phyloP scores from a whole-genome alignment of 306 rosid genomes.

The Cicer pinnatifidum region DNA sequence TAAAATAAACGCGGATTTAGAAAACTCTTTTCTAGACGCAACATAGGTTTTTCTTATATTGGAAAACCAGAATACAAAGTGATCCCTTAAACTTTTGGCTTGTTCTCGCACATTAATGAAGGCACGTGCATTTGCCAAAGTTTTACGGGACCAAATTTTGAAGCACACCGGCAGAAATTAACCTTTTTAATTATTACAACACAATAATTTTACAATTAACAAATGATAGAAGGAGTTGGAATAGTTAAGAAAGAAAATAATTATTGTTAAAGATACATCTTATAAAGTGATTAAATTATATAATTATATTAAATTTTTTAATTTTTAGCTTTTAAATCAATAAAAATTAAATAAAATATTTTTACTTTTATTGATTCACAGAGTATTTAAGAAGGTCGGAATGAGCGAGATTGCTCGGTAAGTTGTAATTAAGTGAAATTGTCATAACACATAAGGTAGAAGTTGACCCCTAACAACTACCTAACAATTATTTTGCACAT shows the following conservation, averaged over 20 bases:
- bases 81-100: constrained; percentile 32
- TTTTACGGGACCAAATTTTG: constrained; percentile 30
- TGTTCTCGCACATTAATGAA: constrained; percentile 43
- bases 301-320: no score
- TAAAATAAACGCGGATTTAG: neutral
- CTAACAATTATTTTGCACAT: constrained; percentile 30
- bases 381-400: neutral
- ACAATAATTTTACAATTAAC: no score
- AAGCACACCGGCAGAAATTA: constrained; percentile 13
- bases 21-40: constrained; percentile 14
- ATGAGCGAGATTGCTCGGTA: neutral
- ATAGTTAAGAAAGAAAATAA: no score
- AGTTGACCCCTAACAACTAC: constrained; percentile 46
- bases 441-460: constrained; percentile 32
- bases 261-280: no score
- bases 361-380: no score
- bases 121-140: constrained; percentile 43
- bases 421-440: constrained; percentile 18
- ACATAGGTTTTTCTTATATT: constrained; percentile 11
- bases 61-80: constrained; percentile 14
- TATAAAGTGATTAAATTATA: no score
- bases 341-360: no score
- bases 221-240: no score
- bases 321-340: no score
- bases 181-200: constrained; percentile 27